Percentiles rank a stretch among this genome's conserved stretches.
Conservation (phyloP, 495 filamentous ascomycete genomes). For the Daldinia loculata region DNA sequence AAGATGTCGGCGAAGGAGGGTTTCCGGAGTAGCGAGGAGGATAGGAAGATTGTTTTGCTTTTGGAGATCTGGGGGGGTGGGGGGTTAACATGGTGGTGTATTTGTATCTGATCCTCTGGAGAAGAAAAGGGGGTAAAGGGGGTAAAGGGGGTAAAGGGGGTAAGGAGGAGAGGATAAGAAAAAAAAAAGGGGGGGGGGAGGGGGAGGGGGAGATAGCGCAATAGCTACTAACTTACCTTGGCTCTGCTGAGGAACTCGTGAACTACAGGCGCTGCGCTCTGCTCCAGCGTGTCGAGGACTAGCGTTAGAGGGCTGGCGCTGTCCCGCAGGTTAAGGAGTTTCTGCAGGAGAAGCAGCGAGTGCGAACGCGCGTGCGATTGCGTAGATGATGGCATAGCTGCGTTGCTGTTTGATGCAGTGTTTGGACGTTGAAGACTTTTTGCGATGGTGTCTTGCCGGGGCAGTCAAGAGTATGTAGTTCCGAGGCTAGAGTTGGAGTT, state of each 20-base stretch:
- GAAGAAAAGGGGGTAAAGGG: neutral
- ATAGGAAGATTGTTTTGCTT: slow-evolving; percentile 73
- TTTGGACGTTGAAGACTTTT: neutral
- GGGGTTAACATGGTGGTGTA: neutral
- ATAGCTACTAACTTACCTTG: slow-evolving; percentile 60
- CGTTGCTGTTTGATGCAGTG: neutral
- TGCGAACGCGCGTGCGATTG: slow-evolving; percentile 80
- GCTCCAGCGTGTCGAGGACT: slow-evolving; percentile 84
- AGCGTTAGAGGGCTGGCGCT: slow-evolving; percentile 86
- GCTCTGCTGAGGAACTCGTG: slow-evolving; percentile 78
- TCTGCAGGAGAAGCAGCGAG: slow-evolving; percentile 85
- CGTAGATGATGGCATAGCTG: slow-evolving; percentile 57
- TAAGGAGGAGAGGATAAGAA: neutral
- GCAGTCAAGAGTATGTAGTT: neutral
- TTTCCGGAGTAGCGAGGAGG: slow-evolving; percentile 73
- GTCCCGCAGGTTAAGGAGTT: slow-evolving; percentile 79
- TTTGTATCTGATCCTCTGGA: too few species aligned
- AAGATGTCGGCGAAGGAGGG: slow-evolving; percentile 67
- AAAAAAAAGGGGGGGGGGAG: too few species aligned
- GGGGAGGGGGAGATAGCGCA: too few species aligned
- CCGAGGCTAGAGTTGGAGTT: neutral
- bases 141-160: neutral
- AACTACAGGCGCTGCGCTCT: slow-evolving; percentile 75
- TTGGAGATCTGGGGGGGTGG: slow-evolving; percentile 53
- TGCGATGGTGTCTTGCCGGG: neutral